phyloP scores from a whole-genome alignment of 805 yeast genomes.

The Cephaloascus fragrans region DNA sequence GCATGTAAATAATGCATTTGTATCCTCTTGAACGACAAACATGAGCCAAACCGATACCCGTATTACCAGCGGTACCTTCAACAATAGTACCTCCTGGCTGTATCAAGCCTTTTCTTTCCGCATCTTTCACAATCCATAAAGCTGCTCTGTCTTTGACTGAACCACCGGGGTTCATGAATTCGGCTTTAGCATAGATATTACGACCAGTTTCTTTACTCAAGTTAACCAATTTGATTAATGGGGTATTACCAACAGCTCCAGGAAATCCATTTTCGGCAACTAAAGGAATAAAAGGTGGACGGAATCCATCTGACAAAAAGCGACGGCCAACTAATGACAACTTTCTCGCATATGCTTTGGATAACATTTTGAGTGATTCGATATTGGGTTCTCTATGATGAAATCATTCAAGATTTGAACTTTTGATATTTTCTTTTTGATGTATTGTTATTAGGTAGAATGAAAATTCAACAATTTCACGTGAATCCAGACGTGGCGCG shows the following conservation, averaged over 20 bases:
- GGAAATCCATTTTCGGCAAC: constrained; percentile 60
- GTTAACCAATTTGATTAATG: constrained; percentile 53
- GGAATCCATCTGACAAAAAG: background rate
- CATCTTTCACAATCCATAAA: constrained; percentile 63
- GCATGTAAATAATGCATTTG: constrained; percentile 82
- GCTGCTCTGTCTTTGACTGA: constrained; percentile 91
- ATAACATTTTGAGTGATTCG: no score
- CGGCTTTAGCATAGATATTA: constrained; percentile 83
- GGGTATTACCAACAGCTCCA: constrained; percentile 91
- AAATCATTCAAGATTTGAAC: no score
- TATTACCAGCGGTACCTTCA: constrained; percentile 93
- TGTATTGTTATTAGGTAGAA: no score
- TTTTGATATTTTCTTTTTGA: no score
- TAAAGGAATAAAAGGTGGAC: constrained; percentile 49
- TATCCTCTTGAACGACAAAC: constrained; percentile 77
- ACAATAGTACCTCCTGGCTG: constrained; percentile 78
- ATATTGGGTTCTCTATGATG: no score
- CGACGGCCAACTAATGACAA: no score
- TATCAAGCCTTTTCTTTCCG: constrained; percentile 58
- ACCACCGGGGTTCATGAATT: constrained; percentile 90
- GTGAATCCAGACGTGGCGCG: no score
- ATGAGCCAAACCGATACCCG: constrained; percentile 87
- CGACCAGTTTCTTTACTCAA: constrained; percentile 53
- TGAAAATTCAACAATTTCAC: no score
- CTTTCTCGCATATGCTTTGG: no score